Evolutionary conservation across 441 rosid species (phyloP).

Genomic region (Gossypium schwendimanii): DNA sequence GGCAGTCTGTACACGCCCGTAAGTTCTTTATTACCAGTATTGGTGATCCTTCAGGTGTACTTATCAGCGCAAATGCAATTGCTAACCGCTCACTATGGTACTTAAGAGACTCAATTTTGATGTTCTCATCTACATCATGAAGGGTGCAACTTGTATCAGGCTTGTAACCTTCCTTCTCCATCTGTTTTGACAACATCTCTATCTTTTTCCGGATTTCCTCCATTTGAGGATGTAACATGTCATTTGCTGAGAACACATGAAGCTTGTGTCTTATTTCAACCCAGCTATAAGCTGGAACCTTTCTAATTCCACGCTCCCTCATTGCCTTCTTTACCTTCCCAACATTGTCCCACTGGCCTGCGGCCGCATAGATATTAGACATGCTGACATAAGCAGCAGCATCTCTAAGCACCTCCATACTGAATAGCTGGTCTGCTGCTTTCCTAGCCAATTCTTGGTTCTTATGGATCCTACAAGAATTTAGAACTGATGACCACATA

Average conservation of each 20-base stretch:
- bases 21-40: conserved; percentile 69
- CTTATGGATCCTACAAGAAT: conserved; percentile 78
- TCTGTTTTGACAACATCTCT: conserved; percentile 36
- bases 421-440: conserved; percentile 60
- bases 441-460: conserved; percentile 53
- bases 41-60: conserved; percentile 58
- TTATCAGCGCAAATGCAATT: conserved; percentile 68
- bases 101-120: conserved; percentile 60
- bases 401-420: conserved; percentile 63
- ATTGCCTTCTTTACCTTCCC: conserved; percentile 61
- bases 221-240: conserved; percentile 45
- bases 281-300: conserved; percentile 73
- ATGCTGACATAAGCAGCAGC: conserved; percentile 67
- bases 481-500: conserved; percentile 75
- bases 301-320: conserved; percentile 66
- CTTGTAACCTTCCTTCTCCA: conserved; percentile 57
- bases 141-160: conserved; percentile 69
- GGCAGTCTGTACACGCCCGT: conserved; percentile 73
- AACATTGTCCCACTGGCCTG: conserved; percentile 65
- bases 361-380: conserved; percentile 69
- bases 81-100: conserved; percentile 75
- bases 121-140: conserved; percentile 52
- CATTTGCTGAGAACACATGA: conserved; percentile 59
- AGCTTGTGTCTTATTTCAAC: conserved; percentile 57
- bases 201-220: conserved; percentile 47